Conservation (phyloP, 2,329 filamentous ascomycete species). For the Shiraia sp. region DNA sequence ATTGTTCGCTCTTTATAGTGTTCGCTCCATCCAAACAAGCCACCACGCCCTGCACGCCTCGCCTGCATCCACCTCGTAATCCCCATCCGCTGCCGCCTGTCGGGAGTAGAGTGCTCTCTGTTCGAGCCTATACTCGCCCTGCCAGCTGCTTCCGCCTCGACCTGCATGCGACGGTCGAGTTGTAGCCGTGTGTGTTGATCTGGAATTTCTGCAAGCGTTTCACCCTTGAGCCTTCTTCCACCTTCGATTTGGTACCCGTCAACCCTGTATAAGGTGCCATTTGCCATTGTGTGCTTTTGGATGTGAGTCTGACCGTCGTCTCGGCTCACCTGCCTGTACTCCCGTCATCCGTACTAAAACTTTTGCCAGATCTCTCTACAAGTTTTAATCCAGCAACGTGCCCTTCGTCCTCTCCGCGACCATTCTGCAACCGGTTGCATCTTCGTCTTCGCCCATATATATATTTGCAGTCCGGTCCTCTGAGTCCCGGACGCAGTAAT, state of each 20-base stretch:
- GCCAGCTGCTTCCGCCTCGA: conserved; percentile 14
- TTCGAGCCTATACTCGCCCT: conserved; percentile 16
- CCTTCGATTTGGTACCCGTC: conserved; percentile 27
- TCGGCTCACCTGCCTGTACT: not conserved
- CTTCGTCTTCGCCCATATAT: conserved; percentile 42
- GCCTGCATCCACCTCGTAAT: conserved; percentile 28
- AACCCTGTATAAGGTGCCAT: conserved; percentile 28
- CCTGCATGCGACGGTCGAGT: conserved; percentile 14
- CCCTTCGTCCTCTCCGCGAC: conserved; percentile 27
- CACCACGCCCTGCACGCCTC: conserved; percentile 27
- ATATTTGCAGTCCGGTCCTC: conserved; percentile 47
- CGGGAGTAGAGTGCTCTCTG: conserved; percentile 18
- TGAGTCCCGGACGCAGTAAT: conserved; percentile 60
- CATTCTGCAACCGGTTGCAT: conserved; percentile 30
- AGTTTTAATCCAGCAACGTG: conserved; percentile 36
- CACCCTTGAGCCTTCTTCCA: conserved; percentile 28
- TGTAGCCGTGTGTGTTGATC: conserved; percentile 19
- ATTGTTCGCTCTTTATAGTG: conserved; percentile 45
- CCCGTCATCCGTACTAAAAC: no score
- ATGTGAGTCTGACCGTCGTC: conserved; percentile 23
- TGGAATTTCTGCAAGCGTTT: conserved; percentile 19
- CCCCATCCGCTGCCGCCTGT: conserved; percentile 25
- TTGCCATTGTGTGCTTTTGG: conserved; percentile 33
- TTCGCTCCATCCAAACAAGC: conserved; percentile 39
- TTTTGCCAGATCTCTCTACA: conserved; percentile 28